These are phyloP conservation scores for Glebionis coronaria DNA, from an alignment of 129 eudicot species.

Conservation along the genomic window DNA sequence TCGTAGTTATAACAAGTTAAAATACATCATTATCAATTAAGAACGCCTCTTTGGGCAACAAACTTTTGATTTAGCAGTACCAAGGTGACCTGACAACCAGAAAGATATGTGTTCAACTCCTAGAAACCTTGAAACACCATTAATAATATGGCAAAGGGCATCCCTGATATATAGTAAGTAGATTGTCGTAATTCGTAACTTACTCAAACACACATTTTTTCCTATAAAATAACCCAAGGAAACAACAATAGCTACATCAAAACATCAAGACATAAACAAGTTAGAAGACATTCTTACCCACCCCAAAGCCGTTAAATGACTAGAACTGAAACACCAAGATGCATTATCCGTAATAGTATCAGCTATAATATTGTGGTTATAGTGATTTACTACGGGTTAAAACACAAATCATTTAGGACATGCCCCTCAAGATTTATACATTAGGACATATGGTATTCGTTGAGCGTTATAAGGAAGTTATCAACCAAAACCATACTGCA, in stretches of 20 bases:
- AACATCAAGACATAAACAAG: neutral
- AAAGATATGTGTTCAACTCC: neutral
- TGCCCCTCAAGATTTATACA: no score
- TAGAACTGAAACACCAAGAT: neutral
- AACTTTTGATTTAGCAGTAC: neutral
- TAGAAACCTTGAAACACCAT: neutral
- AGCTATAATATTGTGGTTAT: no score
- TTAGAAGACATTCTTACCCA: neutral
- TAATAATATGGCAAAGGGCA: neutral
- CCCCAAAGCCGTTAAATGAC: neutral
- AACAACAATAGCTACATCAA: neutral
- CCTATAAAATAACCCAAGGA: neutral
- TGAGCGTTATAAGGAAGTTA: neutral
- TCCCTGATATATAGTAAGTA: no score
- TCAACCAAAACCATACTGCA: neutral
- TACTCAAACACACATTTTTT: no score
- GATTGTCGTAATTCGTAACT: no score
- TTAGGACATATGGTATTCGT: no score
- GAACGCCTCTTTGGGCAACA: no score
- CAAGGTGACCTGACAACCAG: no score
- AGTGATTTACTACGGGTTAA: no score
- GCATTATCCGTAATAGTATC: neutral
- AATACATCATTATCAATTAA: no score
- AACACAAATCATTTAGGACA: no score
- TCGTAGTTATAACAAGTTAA: no score